Evolutionary conservation across 768 basidiomycete species (phyloP), one percentile per base, ranked within the genome.

Genomic region (Amyloporia xantha): DNA sequence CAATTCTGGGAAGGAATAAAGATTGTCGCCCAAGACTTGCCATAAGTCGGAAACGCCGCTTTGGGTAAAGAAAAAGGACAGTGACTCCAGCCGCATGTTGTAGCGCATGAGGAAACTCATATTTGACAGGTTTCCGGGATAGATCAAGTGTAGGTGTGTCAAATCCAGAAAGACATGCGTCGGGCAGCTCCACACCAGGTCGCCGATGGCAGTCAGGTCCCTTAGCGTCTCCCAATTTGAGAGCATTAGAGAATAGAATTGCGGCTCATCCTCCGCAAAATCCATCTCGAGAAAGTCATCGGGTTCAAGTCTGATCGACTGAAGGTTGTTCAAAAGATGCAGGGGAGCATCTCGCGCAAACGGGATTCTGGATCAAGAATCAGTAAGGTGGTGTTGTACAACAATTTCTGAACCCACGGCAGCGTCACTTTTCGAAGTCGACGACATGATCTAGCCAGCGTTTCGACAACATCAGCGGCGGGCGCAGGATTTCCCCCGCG

Each of bases 81-180:
- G 38, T 3, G 46, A 50, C n/a, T 43, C 23, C 25, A 56, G 43
- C 7, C 37, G 36, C n/a, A 35, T 5, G 15, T 46, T 46, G 20
- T 51, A 49, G 20, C 24, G 51, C 20, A 53, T 26, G 12, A 53
- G 30, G 7, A 46, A 47, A 17, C n/a, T 21, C 30, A 55, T 24
- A 7, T 48, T 41, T 3, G 15, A 38, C 7, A 49, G 30, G 0
- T n/a, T 17, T 5, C 15, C 10, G 15, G 48, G 37, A 4, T 20
- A 12, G 21, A 40, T 11, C 5, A 55, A 19, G 19, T 48, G 40
- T 9, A 55, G 48, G 5, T 52, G 51, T 13, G 43, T 26, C 17
- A 55, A 48, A 13, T 38, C 33, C 7, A 13, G 5, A 17, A 55
- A 37, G 10, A 23, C 4, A 5, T 41, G 48, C 4, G 50, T 15